Evolutionary conservation across 2,329 filamentous ascomycete genomes (phyloP).

Genomic region (Colletotrichum salicis): DNA sequence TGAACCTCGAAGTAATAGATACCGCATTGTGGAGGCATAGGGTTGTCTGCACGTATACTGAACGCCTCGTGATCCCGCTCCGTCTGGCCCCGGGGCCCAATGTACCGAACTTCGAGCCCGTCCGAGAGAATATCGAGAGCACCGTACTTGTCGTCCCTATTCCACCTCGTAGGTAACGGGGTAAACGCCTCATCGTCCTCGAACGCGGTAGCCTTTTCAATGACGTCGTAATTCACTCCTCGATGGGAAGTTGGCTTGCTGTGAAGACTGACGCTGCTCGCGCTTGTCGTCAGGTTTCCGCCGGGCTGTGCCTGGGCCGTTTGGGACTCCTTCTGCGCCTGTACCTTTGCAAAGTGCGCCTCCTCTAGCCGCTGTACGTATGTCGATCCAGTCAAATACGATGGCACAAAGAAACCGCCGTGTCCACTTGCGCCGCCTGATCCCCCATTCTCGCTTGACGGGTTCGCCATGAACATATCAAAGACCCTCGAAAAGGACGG

Average conservation of each 20-base stretch:
- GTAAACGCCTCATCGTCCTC: conserved; percentile 70
- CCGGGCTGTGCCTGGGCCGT: conserved; percentile 52
- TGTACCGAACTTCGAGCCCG: conserved; percentile 76
- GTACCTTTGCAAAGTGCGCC: conserved; percentile 70
- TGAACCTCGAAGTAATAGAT: conserved; percentile 92
- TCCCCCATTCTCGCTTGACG: conserved; percentile 34
- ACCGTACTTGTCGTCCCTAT: conserved; percentile 77
- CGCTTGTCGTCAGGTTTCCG: conserved; percentile 65
- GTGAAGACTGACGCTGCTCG: conserved; percentile 61
- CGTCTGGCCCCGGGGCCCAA: conserved; percentile 55
- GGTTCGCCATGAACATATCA: conserved; percentile 55
- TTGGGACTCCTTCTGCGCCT: conserved; percentile 60
- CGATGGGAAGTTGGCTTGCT: conserved; percentile 71
- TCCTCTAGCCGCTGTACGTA: conserved; percentile 82
- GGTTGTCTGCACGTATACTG: conserved; percentile 82
- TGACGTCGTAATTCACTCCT: conserved; percentile 84
- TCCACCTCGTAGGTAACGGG: conserved; percentile 86
- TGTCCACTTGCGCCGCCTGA: conserved; percentile 44
- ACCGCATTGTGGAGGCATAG: conserved; percentile 89
- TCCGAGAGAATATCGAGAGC: conserved; percentile 80
- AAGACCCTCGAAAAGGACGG: conserved; percentile 65
- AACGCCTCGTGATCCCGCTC: conserved; percentile 79
- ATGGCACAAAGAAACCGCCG: conserved; percentile 79
- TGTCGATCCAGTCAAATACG: conserved; percentile 81
- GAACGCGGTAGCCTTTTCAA: conserved; percentile 75